Evolutionary conservation across 2,329 filamentous ascomycete genomes (phyloP), one percentile per base, ranked within the genome.

Genomic region (Exophiala aquamarina): DNA sequence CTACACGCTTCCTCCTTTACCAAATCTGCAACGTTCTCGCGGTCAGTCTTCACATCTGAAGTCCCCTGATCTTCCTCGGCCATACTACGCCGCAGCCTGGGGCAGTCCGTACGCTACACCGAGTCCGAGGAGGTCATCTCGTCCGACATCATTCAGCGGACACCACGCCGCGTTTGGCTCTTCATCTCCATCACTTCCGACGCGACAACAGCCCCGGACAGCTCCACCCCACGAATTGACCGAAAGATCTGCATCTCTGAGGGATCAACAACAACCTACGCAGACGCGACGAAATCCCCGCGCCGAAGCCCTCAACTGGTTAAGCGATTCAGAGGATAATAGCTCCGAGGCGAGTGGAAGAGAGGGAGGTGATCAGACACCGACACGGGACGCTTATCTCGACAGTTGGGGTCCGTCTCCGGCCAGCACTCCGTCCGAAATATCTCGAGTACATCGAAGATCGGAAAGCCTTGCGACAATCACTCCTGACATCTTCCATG

Each of bases 51-150:
- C 49, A 11, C 32, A 40, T 14, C 28, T 43, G 19, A 40, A 37
- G 39, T 57, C 57, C 4, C 57, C 55, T n/a, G 53, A 59, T 20
- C 40, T 44, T 36, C 28, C 42, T 23, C 67, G 70, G 54, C 66
- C 61, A 37, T 81, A 79, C 63, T 81, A 81, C 62, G 93, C 89
- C 37, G 86, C 89, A 39, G 91, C 86, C 65, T 95, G 91, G 90
- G 91, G 91, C 47, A 95, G 90, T 44, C 91, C 91, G 17, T 95
- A 95, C 70, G 84, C 87, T 45, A 78, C 84, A 31, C 72, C 76
- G 10, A 85, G 70, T 56, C 66, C 70, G 41, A 66, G 69, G 41
- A 63, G 64, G 56, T 57, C 69, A 18, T 69, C 70, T 48, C 62
- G 65, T 56, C 64, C 65, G 42, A 50, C 67, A 32, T 68, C 50